Evolutionary conservation across 75 land plant genomes (phyloP), one percentile per base, ranked within the genome.

Genomic region (Isoetes taiwanensis): DNA sequence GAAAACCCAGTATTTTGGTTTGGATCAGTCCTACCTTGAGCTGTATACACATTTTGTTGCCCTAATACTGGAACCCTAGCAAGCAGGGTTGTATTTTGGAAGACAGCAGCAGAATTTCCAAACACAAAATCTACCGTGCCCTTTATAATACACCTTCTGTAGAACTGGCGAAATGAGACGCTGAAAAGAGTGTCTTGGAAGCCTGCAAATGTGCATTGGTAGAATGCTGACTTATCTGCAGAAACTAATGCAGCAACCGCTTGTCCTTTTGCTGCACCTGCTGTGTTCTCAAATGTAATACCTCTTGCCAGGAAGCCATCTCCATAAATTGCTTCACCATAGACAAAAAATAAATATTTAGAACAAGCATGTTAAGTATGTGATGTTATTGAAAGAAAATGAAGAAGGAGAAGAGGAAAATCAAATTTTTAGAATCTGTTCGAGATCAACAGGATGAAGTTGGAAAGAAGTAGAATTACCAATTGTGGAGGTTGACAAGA

Each of bases 111-210:
- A 6, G 68, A 23, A 56, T 70, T 70, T 50, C 68, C 73, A 30
- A 69, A 69, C 39, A 69, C 62, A 65, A 55, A 69, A 41, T 69
- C 72, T 35, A 69, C 72, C 28, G 72, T 69, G 57, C 72, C 72
- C 52, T 63, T 14, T 34, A 69, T 32, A 43, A 52, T 3, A 59
- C 59, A 27, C 39, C 56, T 52, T 27, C 66, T 41, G 66, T 41
- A 69, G 68, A 28, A n/a, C n/a, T n/a, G n/a, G n/a, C n/a, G n/a
- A n/a, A n/a, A n/a, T n/a, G n/a, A n/a, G n/a, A n/a, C n/a, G n/a
- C 56, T 12, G 62, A 57, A 64, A 54, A 64, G 68, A 1, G 73
- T 71, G 70, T 71, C 73, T 38, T 71, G 73, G 56, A 55, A 64
- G 28, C 41, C 73, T n/a, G 48, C 62, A 30, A 71, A 12, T 19